These are phyloP conservation scores for Citrus sp. DNA, from an alignment of 345 rosid genomes.

Conservation along the genomic window DNA sequence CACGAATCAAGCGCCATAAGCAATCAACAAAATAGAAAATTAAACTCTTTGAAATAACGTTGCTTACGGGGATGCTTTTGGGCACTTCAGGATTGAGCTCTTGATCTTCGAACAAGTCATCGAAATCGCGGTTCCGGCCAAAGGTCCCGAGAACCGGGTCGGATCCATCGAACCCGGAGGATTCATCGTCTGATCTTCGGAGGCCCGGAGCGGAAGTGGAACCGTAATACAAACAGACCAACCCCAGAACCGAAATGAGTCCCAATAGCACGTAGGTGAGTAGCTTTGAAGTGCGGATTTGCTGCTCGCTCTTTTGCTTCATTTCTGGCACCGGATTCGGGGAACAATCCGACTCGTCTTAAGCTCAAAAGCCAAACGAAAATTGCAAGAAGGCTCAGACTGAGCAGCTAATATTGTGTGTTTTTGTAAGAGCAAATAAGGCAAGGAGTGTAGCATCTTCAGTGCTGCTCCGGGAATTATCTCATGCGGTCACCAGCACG, in stretches of 20 bases:
- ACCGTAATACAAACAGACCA: conserved; percentile 71
- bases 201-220: conserved; percentile 72
- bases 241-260: conserved; percentile 54
- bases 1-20: background rate
- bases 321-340: conserved; percentile 13
- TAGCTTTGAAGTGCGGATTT: conserved; percentile 43
- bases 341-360: background rate
- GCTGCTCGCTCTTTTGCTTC: conserved; percentile 57
- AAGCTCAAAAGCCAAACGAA: background rate
- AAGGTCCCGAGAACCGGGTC: conserved; percentile 36
- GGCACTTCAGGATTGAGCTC: conserved; percentile 39
- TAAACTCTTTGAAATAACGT: background rate
- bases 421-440: too few species aligned
- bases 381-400: background rate
- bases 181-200: conserved; percentile 47
- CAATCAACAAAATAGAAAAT: background rate
- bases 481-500: background rate
- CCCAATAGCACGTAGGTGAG: conserved; percentile 54
- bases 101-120: conserved; percentile 33
- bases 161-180: conserved; percentile 33
- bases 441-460: background rate
- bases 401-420: background rate
- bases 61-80: conserved; percentile 65
- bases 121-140: conserved; percentile 25
- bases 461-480: background rate